A percentile compares a stretch with the other conserved stretches of the same genome.
These are phyloP conservation scores for Coelastrella sp. DNA, from an alignment of 139 green algal genomes.

Conservation along the genomic window DNA sequence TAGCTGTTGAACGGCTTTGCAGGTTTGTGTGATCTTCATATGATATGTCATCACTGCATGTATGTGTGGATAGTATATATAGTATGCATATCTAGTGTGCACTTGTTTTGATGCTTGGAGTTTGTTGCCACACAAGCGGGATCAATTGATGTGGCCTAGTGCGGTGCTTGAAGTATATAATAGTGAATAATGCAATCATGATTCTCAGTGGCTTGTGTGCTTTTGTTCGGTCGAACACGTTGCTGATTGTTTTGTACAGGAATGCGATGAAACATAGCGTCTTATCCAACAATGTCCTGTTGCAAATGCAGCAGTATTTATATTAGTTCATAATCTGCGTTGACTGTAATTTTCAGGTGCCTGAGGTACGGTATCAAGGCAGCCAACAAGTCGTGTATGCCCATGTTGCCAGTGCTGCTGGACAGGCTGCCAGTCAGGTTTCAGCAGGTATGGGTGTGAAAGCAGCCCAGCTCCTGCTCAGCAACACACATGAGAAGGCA, in stretches of 20 bases:
- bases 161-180: too few species aligned
- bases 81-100: neutral
- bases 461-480: too few species aligned
- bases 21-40: slow-evolving; percentile 41
- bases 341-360: neutral
- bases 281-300: too few species aligned
- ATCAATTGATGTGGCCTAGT: too few species aligned
- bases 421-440: slow-evolving; percentile 74
- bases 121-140: neutral
- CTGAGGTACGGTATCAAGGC: slow-evolving; percentile 74
- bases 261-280: too few species aligned
- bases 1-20: slow-evolving; percentile 34
- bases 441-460: slow-evolving; percentile 32
- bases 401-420: slow-evolving; percentile 69
- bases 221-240: too few species aligned
- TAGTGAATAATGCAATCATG: too few species aligned
- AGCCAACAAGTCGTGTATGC: slow-evolving; percentile 55
- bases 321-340: too few species aligned
- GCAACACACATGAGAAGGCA: too few species aligned
- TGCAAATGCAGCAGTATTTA: too few species aligned
- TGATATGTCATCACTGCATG: neutral
- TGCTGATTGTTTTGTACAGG: too few species aligned
- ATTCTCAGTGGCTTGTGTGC: too few species aligned
- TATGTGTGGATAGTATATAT: neutral
- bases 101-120: neutral